Percentiles rank a stretch among this genome's conserved stretches.
Conservation (phyloP, 441 rosid species). For the Corymbia calophylla region DNA sequence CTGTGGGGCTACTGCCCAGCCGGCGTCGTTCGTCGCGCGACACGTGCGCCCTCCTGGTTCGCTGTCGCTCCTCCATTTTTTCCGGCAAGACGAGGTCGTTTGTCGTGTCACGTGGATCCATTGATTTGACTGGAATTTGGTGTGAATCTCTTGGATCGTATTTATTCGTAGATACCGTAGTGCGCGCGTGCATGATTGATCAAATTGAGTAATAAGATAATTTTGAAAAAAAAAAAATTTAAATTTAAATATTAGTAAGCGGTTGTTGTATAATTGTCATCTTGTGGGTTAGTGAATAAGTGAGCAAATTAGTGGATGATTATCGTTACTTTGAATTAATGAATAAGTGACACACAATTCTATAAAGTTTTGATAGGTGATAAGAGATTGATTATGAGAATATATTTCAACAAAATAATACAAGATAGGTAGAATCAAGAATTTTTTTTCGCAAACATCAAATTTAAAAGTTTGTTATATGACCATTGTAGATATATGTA, state of each 20-base stretch:
- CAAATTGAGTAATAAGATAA: not conserved
- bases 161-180: not conserved
- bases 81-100: not conserved
- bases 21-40: not conserved
- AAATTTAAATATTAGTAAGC: not conserved
- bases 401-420: not conserved
- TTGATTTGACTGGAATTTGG: not conserved
- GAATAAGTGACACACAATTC: not conserved
- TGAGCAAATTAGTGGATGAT: not conserved
- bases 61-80: not conserved
- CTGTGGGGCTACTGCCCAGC: not conserved
- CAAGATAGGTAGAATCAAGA: fast-evolving
- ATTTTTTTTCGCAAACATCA: not conserved
- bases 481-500: not conserved
- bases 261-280: not conserved
- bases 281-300: not conserved
- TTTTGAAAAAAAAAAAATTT: not conserved
- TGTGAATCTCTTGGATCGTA: not conserved
- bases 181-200: not conserved
- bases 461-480: not conserved
- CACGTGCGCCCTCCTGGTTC: not conserved
- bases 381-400: fast-evolving
- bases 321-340: not conserved
- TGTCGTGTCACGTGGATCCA: not conserved
- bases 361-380: not conserved